Conservation (phyloP, 2,329 filamentous ascomycete genomes). For the Akanthomyces muscarius region DNA sequence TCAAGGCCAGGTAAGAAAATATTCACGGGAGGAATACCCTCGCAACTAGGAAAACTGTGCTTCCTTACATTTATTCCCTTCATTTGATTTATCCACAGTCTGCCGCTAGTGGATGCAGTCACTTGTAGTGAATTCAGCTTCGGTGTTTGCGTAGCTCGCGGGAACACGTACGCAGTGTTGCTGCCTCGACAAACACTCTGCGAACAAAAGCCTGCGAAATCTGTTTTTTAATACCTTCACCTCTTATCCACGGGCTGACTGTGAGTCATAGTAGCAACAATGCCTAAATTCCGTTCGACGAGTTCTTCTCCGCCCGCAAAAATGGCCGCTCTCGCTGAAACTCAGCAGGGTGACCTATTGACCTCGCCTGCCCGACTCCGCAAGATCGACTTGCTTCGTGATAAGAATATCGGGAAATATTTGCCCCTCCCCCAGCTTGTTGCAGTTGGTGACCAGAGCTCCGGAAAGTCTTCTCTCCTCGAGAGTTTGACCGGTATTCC, state of each 20-base stretch:
- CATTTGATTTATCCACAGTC: too few species aligned
- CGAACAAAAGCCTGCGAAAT: too few species aligned
- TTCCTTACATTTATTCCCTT: too few species aligned
- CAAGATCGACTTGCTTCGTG: slow-evolving; percentile 29
- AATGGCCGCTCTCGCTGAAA: neutral
- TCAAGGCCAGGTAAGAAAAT: too few species aligned
- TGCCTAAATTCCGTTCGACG: neutral
- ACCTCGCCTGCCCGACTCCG: slow-evolving; percentile 18
- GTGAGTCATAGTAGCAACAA: neutral
- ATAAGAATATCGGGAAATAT: slow-evolving; percentile 24
- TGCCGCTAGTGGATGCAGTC: too few species aligned
- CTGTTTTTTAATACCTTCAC: too few species aligned
- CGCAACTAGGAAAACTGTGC: too few species aligned
- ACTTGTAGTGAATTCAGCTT: too few species aligned
- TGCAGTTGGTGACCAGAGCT: slow-evolving; percentile 31
- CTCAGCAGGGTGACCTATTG: neutral
- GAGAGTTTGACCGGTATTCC: slow-evolving; percentile 32
- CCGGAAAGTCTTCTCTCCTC: slow-evolving; percentile 31
- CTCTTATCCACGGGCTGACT: neutral
- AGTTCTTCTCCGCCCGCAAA: neutral
- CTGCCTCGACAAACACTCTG: too few species aligned
- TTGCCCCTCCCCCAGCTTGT: slow-evolving; percentile 27
- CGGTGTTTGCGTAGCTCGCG: too few species aligned
- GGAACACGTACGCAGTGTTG: too few species aligned
- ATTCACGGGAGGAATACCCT: too few species aligned